phyloP scores from a whole-genome alignment of 2,329 filamentous ascomycete genomes.

The Monosporascus sp. region DNA sequence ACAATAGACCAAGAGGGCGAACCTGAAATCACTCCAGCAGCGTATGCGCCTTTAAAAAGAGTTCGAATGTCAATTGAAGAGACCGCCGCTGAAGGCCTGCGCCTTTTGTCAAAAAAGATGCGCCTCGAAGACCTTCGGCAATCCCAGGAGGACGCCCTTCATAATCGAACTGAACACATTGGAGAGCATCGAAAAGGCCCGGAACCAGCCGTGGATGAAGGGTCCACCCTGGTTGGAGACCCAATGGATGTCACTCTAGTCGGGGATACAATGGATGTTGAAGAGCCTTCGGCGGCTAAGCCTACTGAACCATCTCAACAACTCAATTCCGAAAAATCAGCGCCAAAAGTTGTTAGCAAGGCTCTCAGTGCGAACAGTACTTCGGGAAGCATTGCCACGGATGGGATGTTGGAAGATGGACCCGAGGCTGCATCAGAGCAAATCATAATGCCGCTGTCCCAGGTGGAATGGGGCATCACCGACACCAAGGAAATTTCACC shows the following conservation, averaged over 20 bases:
- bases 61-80: neutral
- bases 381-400: neutral
- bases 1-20: neutral
- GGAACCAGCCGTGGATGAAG: conserved; percentile 11
- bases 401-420: neutral
- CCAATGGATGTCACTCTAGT: conserved; percentile 16
- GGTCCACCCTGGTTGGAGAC: conserved; percentile 17
- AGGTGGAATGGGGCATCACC: conserved; percentile 8
- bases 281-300: neutral
- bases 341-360: neutral
- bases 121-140: neutral
- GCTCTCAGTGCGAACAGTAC: neutral
- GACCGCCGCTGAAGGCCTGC: neutral
- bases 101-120: neutral
- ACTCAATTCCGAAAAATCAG: neutral
- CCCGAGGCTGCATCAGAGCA: conserved; percentile 5
- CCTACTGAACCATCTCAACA: neutral
- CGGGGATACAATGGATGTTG: conserved; percentile 13
- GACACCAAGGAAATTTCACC: conserved; percentile 1
- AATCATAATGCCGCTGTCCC: conserved; percentile 10
- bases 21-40: neutral
- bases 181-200: neutral
- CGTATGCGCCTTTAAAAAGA: neutral
- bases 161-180: neutral
- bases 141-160: neutral